Percentiles rank a stretch among this genome's conserved stretches.
phyloP scores from a whole-genome alignment of 2,329 filamentous ascomycete species.

The Xylariaceae sp. region DNA sequence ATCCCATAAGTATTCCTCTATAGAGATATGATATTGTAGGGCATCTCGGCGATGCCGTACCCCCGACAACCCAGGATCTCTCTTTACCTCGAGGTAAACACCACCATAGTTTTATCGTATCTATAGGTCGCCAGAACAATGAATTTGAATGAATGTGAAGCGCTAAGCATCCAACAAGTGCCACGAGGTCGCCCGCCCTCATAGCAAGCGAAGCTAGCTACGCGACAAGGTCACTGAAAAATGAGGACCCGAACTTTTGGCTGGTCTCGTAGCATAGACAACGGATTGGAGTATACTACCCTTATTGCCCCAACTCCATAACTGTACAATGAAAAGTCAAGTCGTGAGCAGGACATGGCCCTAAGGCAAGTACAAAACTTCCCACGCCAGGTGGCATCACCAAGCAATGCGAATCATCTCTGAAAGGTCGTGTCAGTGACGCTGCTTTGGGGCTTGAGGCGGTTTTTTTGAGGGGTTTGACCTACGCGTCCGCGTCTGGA shows the following conservation, averaged over 20 bases:
- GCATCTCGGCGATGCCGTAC: constrained; percentile 13
- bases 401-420: constrained; percentile 25
- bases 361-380: neutral
- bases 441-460: constrained; percentile 25
- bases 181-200: constrained; percentile 26
- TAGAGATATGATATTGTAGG: constrained; percentile 8
- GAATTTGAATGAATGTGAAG: constrained; percentile 20
- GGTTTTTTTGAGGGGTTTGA: constrained; percentile 35
- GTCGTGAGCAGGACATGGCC: constrained; percentile 5
- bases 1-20: constrained; percentile 6
- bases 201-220: constrained; percentile 15
- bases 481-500: constrained; percentile 57
- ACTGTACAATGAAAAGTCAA: constrained; percentile 18
- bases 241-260: constrained; percentile 2
- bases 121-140: constrained; percentile 22
- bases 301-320: constrained; percentile 23
- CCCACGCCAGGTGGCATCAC: neutral
- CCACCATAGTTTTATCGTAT: constrained; percentile 20
- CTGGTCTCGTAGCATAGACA: constrained; percentile 15
- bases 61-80: constrained; percentile 11
- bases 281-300: constrained; percentile 20
- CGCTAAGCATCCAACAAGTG: constrained; percentile 24
- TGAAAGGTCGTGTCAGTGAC: constrained; percentile 26
- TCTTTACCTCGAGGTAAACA: constrained; percentile 11
- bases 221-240: constrained; percentile 7